These are phyloP conservation scores for Aspergillus sojae DNA, from an alignment of 2,329 filamentous ascomycete species.

Conservation along the genomic window DNA sequence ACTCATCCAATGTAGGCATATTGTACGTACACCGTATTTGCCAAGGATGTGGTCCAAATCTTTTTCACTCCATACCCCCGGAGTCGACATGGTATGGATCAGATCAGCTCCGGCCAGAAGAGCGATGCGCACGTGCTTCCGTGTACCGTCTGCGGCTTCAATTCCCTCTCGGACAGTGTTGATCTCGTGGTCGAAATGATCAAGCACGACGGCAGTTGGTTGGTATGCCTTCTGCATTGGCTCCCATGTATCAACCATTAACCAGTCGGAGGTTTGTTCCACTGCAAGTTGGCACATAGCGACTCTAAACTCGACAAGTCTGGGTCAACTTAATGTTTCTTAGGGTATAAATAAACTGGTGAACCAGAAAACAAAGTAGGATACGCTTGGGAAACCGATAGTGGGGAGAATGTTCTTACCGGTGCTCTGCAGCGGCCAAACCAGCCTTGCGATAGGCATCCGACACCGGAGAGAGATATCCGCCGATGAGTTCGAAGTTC, in stretches of 20 bases:
- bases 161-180: conserved; percentile 78
- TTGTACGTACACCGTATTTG: conserved; percentile 65
- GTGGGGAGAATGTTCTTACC: conserved; percentile 44
- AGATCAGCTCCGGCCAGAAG: conserved; percentile 79
- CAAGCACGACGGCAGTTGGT: conserved; percentile 84
- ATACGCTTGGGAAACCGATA: not conserved
- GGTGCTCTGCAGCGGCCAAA: conserved; percentile 70
- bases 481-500: conserved; percentile 82
- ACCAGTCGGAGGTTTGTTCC: conserved; percentile 70
- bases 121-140: conserved; percentile 72
- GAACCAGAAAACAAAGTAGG: not conserved
- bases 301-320: conserved; percentile 52
- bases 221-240: conserved; percentile 82
- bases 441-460: conserved; percentile 80
- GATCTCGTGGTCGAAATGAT: conserved; percentile 89
- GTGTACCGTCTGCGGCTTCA: conserved; percentile 65
- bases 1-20: not conserved
- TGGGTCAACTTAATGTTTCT: conserved; percentile 1
- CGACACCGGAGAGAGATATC: conserved; percentile 78
- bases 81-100: conserved; percentile 71
- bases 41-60: conserved; percentile 88
- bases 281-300: conserved; percentile 87
- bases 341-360: not conserved
- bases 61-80: conserved; percentile 76
- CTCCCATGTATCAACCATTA: conserved; percentile 90